Evolutionary conservation across 2,329 filamentous ascomycete species (phyloP).

Genomic region (Colletotrichum costaricense): DNA sequence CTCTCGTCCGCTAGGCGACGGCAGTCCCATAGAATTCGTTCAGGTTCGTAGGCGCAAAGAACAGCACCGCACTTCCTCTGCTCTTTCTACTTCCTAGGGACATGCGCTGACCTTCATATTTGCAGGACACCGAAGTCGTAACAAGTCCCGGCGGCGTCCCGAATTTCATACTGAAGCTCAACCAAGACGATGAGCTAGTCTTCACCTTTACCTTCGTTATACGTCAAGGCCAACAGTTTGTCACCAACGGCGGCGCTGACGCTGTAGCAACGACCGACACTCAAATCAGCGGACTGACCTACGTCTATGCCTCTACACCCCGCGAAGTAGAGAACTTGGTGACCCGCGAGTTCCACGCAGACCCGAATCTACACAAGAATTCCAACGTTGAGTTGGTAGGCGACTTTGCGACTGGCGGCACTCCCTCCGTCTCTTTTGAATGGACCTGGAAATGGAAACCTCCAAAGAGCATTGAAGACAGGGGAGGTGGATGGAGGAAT

Average conservation of each 20-base stretch:
- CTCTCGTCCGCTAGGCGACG: slow-evolving; percentile 79
- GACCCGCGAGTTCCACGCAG: slow-evolving; percentile 94
- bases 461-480: slow-evolving; percentile 83
- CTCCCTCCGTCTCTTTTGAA: slow-evolving; percentile 85
- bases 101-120: slow-evolving; percentile 21
- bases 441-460: slow-evolving; percentile 99
- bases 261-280: slow-evolving; percentile 69
- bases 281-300: slow-evolving; percentile 88
- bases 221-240: slow-evolving; percentile 56
- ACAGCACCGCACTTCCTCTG: neutral
- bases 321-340: slow-evolving; percentile 94
- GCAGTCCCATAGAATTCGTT: slow-evolving; percentile 85
- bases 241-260: slow-evolving; percentile 57
- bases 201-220: slow-evolving; percentile 95
- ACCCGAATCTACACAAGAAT: slow-evolving; percentile 97
- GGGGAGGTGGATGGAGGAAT: slow-evolving; percentile 93
- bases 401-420: slow-evolving; percentile 88
- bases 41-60: slow-evolving; percentile 71
- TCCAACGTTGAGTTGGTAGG: slow-evolving; percentile 96
- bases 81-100: neutral
- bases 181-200: slow-evolving; percentile 90
- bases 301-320: slow-evolving; percentile 86
- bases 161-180: slow-evolving; percentile 85
- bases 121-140: slow-evolving; percentile 79
- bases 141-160: slow-evolving; percentile 62